Evolutionary conservation across 2,329 filamentous ascomycete genomes (phyloP).

Genomic region (Neonectria coccinea): DNA sequence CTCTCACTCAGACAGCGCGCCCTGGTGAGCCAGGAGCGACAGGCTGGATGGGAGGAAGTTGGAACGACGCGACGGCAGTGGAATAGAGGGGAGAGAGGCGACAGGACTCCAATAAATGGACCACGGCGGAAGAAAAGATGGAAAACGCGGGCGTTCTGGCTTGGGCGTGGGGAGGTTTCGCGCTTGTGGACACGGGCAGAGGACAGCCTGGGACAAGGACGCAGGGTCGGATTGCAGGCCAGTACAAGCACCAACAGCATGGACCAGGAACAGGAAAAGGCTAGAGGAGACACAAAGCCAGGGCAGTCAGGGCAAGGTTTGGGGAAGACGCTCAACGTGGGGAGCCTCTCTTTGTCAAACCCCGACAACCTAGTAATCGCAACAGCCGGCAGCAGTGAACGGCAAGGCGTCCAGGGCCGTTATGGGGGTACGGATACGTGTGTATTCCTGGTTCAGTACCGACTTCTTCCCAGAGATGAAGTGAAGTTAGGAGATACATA

Average conservation of each 20-base stretch:
- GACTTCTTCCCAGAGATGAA: conserved; percentile 10
- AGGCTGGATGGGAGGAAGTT: conserved; percentile 40
- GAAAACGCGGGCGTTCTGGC: conserved; percentile 41
- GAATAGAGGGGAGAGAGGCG: conserved; percentile 27
- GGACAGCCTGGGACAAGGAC: conserved; percentile 25
- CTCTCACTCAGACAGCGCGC: conserved; percentile 45
- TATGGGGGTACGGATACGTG: background rate
- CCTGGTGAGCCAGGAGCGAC: conserved; percentile 46
- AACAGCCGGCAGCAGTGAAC: background rate
- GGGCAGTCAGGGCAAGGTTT: conserved; percentile 26
- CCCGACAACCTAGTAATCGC: conserved; percentile 6
- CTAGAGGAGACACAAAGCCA: conserved; percentile 10
- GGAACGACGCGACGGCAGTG: conserved; percentile 27
- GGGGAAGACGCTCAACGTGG: conserved; percentile 14
- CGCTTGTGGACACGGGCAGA: conserved; percentile 36
- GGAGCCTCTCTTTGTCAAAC: conserved; percentile 5
- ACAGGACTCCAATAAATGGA: conserved; percentile 15
- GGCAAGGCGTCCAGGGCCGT: no score
- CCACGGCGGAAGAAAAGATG: conserved; percentile 20
- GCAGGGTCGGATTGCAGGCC: conserved; percentile 41
- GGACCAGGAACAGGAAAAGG: conserved; percentile 24
- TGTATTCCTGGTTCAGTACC: background rate
- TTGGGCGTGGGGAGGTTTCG: conserved; percentile 22
- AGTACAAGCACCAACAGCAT: conserved; percentile 35
- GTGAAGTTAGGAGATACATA: conserved; percentile 12